Evolutionary conservation across 345 rosid species (phyloP).

Genomic region (Populus nigra): DNA sequence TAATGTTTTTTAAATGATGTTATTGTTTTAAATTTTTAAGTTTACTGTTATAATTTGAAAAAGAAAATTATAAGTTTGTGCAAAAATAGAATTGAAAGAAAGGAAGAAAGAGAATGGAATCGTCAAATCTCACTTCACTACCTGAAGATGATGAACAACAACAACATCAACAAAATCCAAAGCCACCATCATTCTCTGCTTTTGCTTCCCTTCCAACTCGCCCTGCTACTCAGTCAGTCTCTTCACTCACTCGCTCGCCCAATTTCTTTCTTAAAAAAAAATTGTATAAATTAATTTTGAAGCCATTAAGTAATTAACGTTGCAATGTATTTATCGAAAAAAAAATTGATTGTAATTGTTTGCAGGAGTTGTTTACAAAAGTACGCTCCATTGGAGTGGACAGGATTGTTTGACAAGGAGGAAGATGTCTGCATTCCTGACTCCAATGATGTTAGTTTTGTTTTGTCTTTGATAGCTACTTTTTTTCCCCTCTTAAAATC

Average conservation of each 20-base stretch:
- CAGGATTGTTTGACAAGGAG: slow-evolving; percentile 65
- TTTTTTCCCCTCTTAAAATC: slow-evolving; percentile 3
- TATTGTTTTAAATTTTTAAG: too few relatives aligned
- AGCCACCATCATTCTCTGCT: slow-evolving; percentile 40
- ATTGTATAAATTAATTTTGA: neutral
- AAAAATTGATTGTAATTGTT: neutral
- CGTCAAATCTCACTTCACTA: slow-evolving; percentile 47
- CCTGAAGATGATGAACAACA: slow-evolving; percentile 42
- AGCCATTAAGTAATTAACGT: too few relatives aligned
- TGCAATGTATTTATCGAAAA: neutral
- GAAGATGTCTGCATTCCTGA: slow-evolving; percentile 64
- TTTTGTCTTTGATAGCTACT: neutral
- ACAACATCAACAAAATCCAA: slow-evolving; percentile 3
- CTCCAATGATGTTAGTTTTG: slow-evolving; percentile 58
- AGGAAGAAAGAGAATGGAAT: slow-evolving; percentile 35
- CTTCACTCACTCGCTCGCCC: neutral
- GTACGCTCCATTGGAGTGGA: slow-evolving; percentile 73
- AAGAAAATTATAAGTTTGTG: neutral
- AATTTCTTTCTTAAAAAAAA: neutral
- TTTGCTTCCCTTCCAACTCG: slow-evolving; percentile 63
- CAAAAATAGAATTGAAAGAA: neutral
- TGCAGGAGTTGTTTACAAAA: slow-evolving; percentile 52
- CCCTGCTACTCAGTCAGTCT: slow-evolving; percentile 57
- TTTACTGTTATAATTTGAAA: too few relatives aligned
- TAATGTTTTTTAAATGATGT: too few relatives aligned